Base-by-base conservation (phyloP, 2,329 filamentous ascomycete species). In the Cladophialophora exuberans region DNA sequence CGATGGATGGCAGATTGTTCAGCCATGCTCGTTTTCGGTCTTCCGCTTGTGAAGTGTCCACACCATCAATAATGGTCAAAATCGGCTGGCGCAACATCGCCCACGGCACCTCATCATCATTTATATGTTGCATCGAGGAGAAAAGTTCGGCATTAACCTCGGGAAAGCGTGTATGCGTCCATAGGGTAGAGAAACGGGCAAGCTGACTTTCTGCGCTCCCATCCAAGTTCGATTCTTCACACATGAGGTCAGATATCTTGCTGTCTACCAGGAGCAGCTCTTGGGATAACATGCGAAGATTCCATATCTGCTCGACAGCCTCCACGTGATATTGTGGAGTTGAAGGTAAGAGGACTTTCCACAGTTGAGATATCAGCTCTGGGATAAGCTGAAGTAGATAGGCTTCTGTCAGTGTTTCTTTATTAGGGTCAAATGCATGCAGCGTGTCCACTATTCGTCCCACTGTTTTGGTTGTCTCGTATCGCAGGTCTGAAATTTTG, bases 311-410 rank as follows among this genome's bases (percentile, higher is more conserved):
- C 54, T 89, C 85, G 6, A 95, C 89, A 15, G 91, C 87, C 73
- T 99, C 95, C 26, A 99, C 92, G 67, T 97, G 94, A 63, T 93
- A 95, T 67, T 96, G 96, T 0, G 92, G 91, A 59, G 87, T 86
- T 10, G 85, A 80, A n/a, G 89, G 86, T 0, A 90, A 89, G 33
- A 99, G 74, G 65, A 89, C 90, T 4, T 76, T 71, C 94, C 94
- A 99, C 0, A 93, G 80, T 52, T 86, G 82, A 1, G 78, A 77
- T 13, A 94, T 85, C 18, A 97, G 74, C 23, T 83, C 79, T 17
- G 83, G 79, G 4, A 93, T 82, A 6, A 96, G 73, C 50, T 72
- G 52, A 75, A 79, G 52, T 79, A 86, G 45, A 87, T 75, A 70
- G 48, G 73, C 68, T 45, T 59, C 49, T 26, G 57, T 55, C 11